Evolutionary conservation across 805 yeast genomes (phyloP).

Genomic region (Candida andamanensis): DNA sequence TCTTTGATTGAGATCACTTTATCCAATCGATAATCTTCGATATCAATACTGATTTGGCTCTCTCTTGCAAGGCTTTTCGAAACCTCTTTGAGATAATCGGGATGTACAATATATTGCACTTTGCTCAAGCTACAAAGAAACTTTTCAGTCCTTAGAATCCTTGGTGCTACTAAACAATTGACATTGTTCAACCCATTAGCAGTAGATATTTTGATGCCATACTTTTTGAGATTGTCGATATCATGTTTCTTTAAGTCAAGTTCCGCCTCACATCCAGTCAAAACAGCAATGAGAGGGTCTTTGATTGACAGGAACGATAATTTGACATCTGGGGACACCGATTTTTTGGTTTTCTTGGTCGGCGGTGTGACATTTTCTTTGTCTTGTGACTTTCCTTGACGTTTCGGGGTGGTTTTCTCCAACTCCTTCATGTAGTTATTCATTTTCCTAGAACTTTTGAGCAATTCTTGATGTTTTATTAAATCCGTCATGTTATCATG

Average conservation of each 20-base stretch:
- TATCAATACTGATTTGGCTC: conserved; percentile 5
- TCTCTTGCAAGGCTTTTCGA: conserved; percentile 16
- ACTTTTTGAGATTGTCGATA: conserved; percentile 32
- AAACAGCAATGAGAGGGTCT: conserved; percentile 20
- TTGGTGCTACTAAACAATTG: conserved; percentile 68
- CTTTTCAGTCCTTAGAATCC: conserved; percentile 79
- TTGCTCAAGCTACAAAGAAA: conserved; percentile 66
- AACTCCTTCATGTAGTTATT: conserved; percentile 33
- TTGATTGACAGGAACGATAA: not conserved
- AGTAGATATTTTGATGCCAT: conserved; percentile 54
- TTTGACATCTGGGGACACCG: not conserved
- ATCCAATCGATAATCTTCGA: conserved; percentile 31
- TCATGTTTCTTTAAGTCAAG: conserved; percentile 39
- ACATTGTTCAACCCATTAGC: conserved; percentile 29
- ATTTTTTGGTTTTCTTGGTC: conserved; percentile 9
- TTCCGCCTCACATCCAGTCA: conserved; percentile 61
- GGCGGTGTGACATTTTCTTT: conserved; percentile 11
- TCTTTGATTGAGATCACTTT: conserved; percentile 25
- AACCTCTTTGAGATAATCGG: conserved; percentile 47
- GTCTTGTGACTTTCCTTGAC: conserved; percentile 9
- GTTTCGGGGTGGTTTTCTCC: conserved; percentile 13
- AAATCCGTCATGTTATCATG: conserved; percentile 67
- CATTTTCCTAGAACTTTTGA: conserved; percentile 40
- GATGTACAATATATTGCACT: conserved; percentile 50
- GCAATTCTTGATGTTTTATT: conserved; percentile 52